Evolutionary conservation across 345 rosid species (phyloP).

Genomic region (Eucalyptus sp.): DNA sequence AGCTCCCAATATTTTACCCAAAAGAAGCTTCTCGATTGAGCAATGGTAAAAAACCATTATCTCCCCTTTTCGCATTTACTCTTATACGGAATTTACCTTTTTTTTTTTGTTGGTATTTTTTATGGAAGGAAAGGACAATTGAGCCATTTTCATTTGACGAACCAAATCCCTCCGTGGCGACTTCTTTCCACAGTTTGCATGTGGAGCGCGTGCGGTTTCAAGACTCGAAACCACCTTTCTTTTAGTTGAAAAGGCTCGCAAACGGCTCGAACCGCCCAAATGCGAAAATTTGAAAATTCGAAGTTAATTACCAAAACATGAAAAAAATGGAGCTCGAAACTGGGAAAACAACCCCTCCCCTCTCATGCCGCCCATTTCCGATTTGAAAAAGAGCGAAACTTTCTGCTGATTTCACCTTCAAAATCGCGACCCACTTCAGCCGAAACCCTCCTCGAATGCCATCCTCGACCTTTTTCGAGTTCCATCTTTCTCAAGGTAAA

Average conservation of each 20-base stretch:
- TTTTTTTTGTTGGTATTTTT: neutral
- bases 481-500: neutral
- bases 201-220: neutral
- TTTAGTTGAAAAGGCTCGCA: neutral
- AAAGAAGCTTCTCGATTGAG: no score
- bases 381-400: conserved; percentile 2
- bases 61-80: neutral
- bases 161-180: neutral
- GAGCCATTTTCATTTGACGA: neutral
- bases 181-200: no score
- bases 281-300: neutral
- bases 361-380: neutral
- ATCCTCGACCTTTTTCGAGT: neutral
- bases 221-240: neutral
- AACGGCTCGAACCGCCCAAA: neutral
- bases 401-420: conserved; percentile 14
- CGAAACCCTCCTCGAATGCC: neutral
- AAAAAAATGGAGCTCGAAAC: neutral
- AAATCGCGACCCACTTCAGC: neutral
- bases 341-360: neutral
- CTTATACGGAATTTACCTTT: neutral
- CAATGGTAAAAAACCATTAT: no score
- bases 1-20: no score
- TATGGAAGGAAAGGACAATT: neutral
- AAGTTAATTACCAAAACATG: neutral